Evolutionary conservation across 2,329 filamentous ascomycete genomes (phyloP), one percentile per base, ranked within the genome.

Genomic region (Hymenoscyphus fraxineus): DNA sequence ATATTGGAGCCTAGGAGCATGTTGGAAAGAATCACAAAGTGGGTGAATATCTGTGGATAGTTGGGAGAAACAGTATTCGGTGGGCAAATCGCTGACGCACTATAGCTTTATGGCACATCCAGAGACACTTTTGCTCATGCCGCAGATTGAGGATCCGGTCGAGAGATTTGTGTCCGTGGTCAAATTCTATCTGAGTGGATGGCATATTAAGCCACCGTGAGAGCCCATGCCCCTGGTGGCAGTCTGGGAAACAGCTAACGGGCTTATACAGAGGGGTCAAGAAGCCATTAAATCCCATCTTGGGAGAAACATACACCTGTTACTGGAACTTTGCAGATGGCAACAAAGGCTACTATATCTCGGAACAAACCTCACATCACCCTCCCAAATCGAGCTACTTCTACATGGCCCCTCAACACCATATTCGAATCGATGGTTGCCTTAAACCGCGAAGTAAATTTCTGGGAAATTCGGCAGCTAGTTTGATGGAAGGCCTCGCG

Each of bases 301-400:
- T 99, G 22, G 95, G 95, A 75, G 95, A 99, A 79, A 90, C 90
- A 57, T 98, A 93, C 76, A 94, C 92, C 61, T 93, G 94, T 77
- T 97, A 95, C 78, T 99, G 95, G 95, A 91, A 97, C 71, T 89
- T 96, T 68, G 85, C 89, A 15, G 90, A 96, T 77, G 82, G 88
- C 19, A 96, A 92, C 39, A 88, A 86, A 70, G 94, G 91, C 67
- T 99, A 97, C 80, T 99, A 99, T 80, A 92, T 99, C 71, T 88
- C 94, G 58, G 95, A 99, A 78, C 95, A 99, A 78, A 99, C 95
- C 1, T 98, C 93, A 35, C 95, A 99, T 77, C 95, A 99, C 75
- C 95, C 95, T 39, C 95, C 95, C 35, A 99, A 99, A 80, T 98
- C 94, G 58, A 97, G 93, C 78, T 99, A 99, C 81, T 99, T 99